phyloP scores from a whole-genome alignment of 1,284 basidiomycete species.

The Irpex lacteus region DNA sequence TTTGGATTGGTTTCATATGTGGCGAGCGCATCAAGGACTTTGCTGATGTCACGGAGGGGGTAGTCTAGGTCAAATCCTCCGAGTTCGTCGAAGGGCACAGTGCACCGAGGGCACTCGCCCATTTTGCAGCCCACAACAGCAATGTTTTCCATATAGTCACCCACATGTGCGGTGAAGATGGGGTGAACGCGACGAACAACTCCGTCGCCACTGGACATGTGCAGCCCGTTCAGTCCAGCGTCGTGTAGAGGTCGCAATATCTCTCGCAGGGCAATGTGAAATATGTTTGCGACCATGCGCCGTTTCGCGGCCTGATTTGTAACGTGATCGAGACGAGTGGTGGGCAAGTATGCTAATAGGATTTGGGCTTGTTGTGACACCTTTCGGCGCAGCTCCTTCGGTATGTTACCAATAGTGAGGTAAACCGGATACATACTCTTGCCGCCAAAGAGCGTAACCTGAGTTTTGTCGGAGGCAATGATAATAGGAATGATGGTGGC shows the following conservation, averaged over 20 bases:
- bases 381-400: constrained; percentile 11
- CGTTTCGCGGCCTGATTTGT: constrained; percentile 13
- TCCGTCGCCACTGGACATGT: constrained; percentile 21
- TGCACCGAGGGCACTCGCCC: background rate
- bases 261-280: constrained; percentile 21
- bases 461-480: constrained; percentile 20
- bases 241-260: constrained; percentile 13
- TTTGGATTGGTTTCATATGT: constrained; percentile 3
- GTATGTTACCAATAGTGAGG: constrained; percentile 23
- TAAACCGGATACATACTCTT: constrained; percentile 25
- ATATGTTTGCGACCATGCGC: constrained; percentile 16
- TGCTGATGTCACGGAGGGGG: background rate
- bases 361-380: constrained; percentile 16
- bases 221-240: constrained; percentile 13
- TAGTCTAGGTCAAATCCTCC: background rate
- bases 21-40: background rate
- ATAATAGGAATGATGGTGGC: constrained; percentile 22
- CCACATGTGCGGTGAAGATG: constrained; percentile 16
- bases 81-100: background rate
- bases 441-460: constrained; percentile 18
- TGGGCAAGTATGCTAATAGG: constrained; percentile 36
- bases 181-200: constrained; percentile 16
- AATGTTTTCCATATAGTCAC: constrained; percentile 2
- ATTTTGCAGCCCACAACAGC: background rate
- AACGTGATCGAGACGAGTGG: constrained; percentile 28